These are phyloP conservation scores for Cadophora gregata DNA, from an alignment of 2,329 filamentous ascomycete species.

Conservation along the genomic window DNA sequence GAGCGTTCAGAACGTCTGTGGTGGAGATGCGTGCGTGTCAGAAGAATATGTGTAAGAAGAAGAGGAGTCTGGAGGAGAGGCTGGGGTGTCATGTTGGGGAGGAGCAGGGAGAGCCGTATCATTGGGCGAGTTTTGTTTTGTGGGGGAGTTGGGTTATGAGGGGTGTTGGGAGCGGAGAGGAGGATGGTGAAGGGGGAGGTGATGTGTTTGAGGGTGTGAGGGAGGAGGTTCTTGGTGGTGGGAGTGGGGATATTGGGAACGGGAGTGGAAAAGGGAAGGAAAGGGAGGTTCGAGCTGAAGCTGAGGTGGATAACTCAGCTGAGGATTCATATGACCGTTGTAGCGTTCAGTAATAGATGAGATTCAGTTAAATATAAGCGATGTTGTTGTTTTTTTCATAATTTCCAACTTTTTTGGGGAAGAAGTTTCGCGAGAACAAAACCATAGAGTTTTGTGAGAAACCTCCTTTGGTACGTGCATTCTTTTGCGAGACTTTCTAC, in stretches of 20 bases:
- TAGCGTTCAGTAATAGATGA: too few species aligned
- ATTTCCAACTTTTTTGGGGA: too few species aligned
- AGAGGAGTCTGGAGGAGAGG: constrained; percentile 1
- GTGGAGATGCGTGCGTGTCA: constrained; percentile 3
- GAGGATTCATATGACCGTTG: too few species aligned
- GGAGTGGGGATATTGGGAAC: neutral
- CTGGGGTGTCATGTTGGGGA: constrained; percentile 6
- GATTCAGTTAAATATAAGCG: too few species aligned
- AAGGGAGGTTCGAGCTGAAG: neutral
- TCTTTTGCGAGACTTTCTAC: too few species aligned
- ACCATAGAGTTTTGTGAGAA: too few species aligned
- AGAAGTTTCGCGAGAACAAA: too few species aligned
- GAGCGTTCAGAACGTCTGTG: neutral
- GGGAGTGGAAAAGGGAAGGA: neutral
- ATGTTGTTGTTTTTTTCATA: too few species aligned
- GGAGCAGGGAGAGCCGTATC: neutral
- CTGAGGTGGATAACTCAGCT: neutral
- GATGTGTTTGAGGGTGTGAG: neutral
- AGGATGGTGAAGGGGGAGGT: neutral
- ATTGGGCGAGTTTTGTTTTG: constrained; percentile 12
- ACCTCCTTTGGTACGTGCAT: too few species aligned
- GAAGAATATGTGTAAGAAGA: neutral
- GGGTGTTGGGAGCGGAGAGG: neutral
- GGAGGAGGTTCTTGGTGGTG: neutral
- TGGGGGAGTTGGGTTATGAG: constrained; percentile 11